Conservation (phyloP, 78 protist genomes). For the Isochrysis galbana region DNA sequence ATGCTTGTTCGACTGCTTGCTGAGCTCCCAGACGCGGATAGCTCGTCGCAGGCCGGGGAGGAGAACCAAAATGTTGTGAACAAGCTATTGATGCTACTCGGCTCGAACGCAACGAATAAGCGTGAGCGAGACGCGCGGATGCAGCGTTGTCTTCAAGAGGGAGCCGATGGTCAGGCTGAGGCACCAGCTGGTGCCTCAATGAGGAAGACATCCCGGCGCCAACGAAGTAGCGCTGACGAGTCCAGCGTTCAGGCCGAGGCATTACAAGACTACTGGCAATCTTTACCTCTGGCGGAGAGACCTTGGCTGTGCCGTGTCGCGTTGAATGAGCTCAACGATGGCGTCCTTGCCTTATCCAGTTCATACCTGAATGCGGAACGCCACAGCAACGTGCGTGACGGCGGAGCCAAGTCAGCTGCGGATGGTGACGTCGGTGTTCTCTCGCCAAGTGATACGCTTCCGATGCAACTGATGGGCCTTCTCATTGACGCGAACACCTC, state of each 20-base stretch:
- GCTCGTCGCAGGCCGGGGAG: background rate
- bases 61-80: background rate
- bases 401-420: background rate
- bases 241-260: background rate
- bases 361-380: background rate
- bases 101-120: background rate
- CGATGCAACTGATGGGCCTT: background rate
- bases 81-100: background rate
- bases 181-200: too few relatives aligned
- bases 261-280: background rate
- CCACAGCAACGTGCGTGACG: background rate
- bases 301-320: background rate
- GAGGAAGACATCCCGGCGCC: too few relatives aligned
- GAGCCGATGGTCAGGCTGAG: background rate
- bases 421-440: background rate
- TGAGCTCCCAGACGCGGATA: background rate
- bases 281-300: background rate
- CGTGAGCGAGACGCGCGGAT: constrained; percentile 21
- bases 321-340: background rate
- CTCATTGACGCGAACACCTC: background rate
- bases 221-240: too few relatives aligned
- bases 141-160: background rate
- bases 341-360: too few relatives aligned
- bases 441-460: background rate
- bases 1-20: background rate